Base-by-base conservation (phyloP, 78 protist species). In the Anaeramoeba flamelloides region DNA sequence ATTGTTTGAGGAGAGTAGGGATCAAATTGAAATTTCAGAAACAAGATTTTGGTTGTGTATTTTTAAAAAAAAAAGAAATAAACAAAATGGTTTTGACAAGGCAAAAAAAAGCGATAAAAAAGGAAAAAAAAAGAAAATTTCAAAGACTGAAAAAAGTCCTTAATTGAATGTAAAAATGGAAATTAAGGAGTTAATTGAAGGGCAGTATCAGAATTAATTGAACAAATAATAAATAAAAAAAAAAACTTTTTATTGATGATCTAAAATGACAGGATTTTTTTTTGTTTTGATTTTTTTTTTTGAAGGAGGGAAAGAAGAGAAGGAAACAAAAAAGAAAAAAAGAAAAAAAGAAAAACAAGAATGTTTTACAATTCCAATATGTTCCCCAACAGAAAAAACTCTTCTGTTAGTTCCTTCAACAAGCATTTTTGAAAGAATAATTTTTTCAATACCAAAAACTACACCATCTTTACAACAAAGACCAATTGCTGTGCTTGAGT, bases 401-500 rank as follows among this genome's bases (percentile, higher is more conserved):
- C 99, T 83, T 0, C 86, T 74, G 84, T 93, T 90, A 31, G 95
- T 76, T 2, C 79, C 77, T 1, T 26, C 32, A 30, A 87, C 91
- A 33, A 94, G 39, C 92, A 95, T 87, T 82, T 91, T 90, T 41
- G 95, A 90, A 74, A 87, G 74, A 0, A 93, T 33, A 2, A 89
- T 36, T 89, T 96, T 97, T 76, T 97, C 99, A 0, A 91, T 94
- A n/a, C 94, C 99, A 4, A 97, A 31, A 53, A 95, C 98, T 22
- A 97, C 95, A 77, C 99, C 99, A 83, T 96, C 99, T 39, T 41
- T 87, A 76, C 89, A 81, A 17, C 93, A 85, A 32, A 96, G 40
- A 1, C 96, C 98, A 34, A 95, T 75, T 0, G 87, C 94, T 0
- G 98, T 96, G 17, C 91, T 87, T n/a, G n/a, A n/a, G n/a, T n/a